Base-by-base conservation (phyloP, 2,329 filamentous ascomycete genomes). In the Fonsecaea nubica region DNA sequence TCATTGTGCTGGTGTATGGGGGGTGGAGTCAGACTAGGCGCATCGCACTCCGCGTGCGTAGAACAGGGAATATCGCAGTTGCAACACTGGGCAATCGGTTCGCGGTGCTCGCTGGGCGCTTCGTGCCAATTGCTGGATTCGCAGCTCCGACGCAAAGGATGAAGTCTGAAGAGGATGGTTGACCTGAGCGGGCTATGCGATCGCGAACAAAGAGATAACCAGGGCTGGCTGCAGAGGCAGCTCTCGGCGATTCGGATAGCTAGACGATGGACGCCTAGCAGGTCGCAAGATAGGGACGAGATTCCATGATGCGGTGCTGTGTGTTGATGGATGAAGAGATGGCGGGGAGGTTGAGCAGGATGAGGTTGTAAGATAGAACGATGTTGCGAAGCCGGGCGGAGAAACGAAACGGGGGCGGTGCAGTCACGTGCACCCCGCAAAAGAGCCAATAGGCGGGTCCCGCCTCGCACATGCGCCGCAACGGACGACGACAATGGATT, bases 211-310 rank as follows among this genome's bases (percentile, higher is more conserved):
- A 57, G 79, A 76, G 72, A 76, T 74, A 76, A 75, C 79, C 77
- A 75, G 74, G 75, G 78, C 79, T 81, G 78, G 80, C 75, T 80
- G 77, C 79, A 79, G 76, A 79, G 79, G 76, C 74, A 77, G 74
- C 72, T 75, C 76, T 77, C 75, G 76, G 75, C 71, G 74, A 76
- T 75, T 72, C 74, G 75, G 76, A 74, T 68, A 77, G 80, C 80
- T 75, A 82, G 80, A 81, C 80, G 75, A 73, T 64, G 64, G 66
- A 72, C 75, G 80, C 79, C 80, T 81, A 84, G 81, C 80, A 76
- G 72, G 70, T 71, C 72, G 71, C 72, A 57, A 58, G 50, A 66
- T 38, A 67, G 60, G 63, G 66, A 69, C 68, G 63, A 38, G 58
- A 68, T 69, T 62, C 60, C 72, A 70, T 72, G 63, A 66, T 61